A percentile compares a stretch with the other conserved stretches of the same genome.
Evolutionary conservation across 2,329 filamentous ascomycete genomes (phyloP).

Genomic region (Colletotrichum spaethianum): DNA sequence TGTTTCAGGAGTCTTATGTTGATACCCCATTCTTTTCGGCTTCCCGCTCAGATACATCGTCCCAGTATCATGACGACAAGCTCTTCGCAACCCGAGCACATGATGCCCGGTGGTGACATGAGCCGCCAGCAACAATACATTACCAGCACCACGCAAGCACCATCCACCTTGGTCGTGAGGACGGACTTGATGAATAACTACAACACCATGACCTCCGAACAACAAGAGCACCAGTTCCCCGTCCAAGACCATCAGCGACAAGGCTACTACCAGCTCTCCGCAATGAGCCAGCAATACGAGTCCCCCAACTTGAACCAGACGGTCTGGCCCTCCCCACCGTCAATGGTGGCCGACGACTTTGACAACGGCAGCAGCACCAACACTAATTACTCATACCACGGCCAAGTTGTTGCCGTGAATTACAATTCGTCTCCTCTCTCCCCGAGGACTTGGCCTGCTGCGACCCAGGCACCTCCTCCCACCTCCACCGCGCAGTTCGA

Average conservation of each 20-base stretch:
- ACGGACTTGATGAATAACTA: slow-evolving; percentile 23
- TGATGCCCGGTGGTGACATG: slow-evolving; percentile 8
- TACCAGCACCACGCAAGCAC: slow-evolving; percentile 18
- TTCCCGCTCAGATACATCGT: not conserved
- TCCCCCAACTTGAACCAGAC: slow-evolving; percentile 32
- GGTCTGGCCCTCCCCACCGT: slow-evolving; percentile 54
- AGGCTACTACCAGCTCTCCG: slow-evolving; percentile 40
- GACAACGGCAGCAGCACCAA: slow-evolving; percentile 44
- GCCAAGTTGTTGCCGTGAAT: slow-evolving; percentile 48
- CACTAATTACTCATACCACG: slow-evolving; percentile 51
- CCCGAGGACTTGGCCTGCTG: slow-evolving; percentile 51
- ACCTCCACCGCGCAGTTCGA: slow-evolving; percentile 13
- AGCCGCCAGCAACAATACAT: not conserved
- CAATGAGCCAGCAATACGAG: slow-evolving; percentile 21
- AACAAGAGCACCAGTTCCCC: slow-evolving; percentile 23
- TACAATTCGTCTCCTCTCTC: slow-evolving; percentile 51
- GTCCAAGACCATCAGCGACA: slow-evolving; percentile 27
- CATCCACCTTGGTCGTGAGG: slow-evolving; percentile 12
- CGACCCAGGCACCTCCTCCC: slow-evolving; percentile 20
- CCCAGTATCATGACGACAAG: slow-evolving; percentile 23
- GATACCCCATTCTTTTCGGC: not conserved
- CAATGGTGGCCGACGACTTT: slow-evolving; percentile 52
- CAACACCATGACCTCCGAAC: slow-evolving; percentile 23
- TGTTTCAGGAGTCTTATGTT: slow-evolving; percentile 24
- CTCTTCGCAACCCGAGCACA: slow-evolving; percentile 18